Evolutionary conservation across 306 rosid species (phyloP).

Genomic region (Myrica gale): DNA sequence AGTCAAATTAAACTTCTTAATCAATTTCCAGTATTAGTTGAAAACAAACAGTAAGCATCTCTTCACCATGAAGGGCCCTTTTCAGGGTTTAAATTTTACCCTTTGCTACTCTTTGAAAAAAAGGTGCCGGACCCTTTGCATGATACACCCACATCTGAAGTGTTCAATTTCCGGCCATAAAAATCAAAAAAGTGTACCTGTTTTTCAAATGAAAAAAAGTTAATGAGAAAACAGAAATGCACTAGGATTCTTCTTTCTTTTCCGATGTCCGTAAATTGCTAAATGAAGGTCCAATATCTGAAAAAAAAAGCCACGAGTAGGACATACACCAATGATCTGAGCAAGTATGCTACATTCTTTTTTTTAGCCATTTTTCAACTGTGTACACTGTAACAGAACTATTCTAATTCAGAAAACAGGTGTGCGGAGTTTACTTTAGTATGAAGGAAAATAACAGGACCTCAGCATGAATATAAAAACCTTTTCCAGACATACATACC

Average conservation of each 20-base stretch:
- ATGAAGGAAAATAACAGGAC: not conserved
- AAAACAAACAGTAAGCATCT: slow-evolving; percentile 3
- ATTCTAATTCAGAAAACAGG: slow-evolving; percentile 1
- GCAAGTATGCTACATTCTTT: not conserved
- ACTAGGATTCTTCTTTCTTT: not conserved
- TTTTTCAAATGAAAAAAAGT: slow-evolving; percentile 17
- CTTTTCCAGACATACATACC: slow-evolving; percentile 50
- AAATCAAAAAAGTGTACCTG: slow-evolving; percentile 88
- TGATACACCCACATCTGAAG: slow-evolving; percentile 90
- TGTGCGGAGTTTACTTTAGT: not conserved
- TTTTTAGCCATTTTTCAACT: not conserved
- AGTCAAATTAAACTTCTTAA: slow-evolving; percentile 14
- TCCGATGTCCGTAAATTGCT: not conserved
- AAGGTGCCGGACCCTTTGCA: slow-evolving; percentile 74
- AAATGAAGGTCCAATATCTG: not conserved
- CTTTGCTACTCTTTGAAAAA: slow-evolving; percentile 65
- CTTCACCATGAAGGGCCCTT: slow-evolving; percentile 18
- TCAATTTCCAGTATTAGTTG: slow-evolving; percentile 3
- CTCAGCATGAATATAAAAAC: not conserved
- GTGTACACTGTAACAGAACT: not conserved
- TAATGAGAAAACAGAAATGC: slow-evolving; percentile 8
- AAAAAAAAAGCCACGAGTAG: slow-evolving; percentile 5
- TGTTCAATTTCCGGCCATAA: slow-evolving; percentile 89
- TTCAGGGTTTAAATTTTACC: slow-evolving; percentile 43
- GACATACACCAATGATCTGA: not conserved